Evolutionary conservation across 1,284 basidiomycete genomes (phyloP), one percentile per base, ranked within the genome.

Genomic region (Austropuccinia psidii): DNA sequence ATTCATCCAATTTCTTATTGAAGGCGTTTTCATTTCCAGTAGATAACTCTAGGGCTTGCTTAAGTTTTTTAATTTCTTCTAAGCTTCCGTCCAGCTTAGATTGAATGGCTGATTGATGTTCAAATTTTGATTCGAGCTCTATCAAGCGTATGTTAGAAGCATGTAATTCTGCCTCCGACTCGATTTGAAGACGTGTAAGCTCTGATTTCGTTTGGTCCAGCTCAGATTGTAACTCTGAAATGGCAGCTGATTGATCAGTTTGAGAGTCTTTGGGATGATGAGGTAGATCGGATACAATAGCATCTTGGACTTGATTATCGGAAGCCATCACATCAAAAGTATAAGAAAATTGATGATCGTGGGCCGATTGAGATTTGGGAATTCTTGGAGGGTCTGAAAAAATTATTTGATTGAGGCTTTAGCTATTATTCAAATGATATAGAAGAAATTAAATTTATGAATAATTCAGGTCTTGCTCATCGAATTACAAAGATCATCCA

Each of bases 121-220:
- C 17, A 3, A 72, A 47, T 62, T 54, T 61, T n/a, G 69, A 33
- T 62, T 72, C 57, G 9, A 72, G 49, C 37, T 72, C 47, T 37
- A 41, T 47, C 15, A 27, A 24, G 6, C 58, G 69, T 33, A 43
- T 37, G 33, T 61, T 52, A 0, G 69, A 49, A 1, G 45, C 57
- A 37, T 72, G 61, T 27, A 72, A 49, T n/a, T 61, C 69, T 8
- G 69, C 49, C 43, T 72, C 69, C 0, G 57, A 62, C 54, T 72
- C 69, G 58, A 72, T 72, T 24, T 72, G 57, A 29, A 72, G 27
- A 8, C 69, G 57, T 19, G 47, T 47, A 5, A 72, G 45, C 43
- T 72, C 58, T 31, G 69, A 29, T n/a, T 62, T 61, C 31, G 57
- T 45, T 19, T 52, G 43, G 43, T 72, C 69, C 33, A 72, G 58